phyloP scores from a whole-genome alignment of 1,284 basidiomycete species.

The Irpex sp. region DNA sequence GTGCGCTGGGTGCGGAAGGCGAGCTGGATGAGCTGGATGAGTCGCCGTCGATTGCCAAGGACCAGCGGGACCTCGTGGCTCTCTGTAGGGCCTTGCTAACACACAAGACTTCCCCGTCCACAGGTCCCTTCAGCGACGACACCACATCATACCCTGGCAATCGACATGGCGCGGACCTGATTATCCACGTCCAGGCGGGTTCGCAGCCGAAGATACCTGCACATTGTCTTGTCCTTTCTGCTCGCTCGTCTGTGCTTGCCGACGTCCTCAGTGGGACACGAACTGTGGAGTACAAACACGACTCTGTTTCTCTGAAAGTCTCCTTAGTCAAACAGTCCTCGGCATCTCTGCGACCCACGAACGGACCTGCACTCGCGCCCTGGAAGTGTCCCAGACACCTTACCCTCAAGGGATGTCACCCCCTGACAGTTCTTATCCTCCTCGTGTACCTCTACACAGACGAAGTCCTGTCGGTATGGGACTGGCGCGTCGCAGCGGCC shows the following conservation, averaged over 20 bases:
- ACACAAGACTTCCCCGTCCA: background rate
- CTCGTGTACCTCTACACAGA: constrained; percentile 86
- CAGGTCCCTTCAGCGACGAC: constrained; percentile 24
- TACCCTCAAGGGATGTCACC: constrained; percentile 45
- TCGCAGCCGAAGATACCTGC: constrained; percentile 42
- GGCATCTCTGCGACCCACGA: background rate
- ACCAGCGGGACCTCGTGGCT: background rate
- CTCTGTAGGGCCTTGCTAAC: background rate
- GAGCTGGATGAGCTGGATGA: constrained; percentile 5
- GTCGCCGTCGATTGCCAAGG: background rate
- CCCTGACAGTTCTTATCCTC: constrained; percentile 71
- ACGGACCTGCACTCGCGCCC: background rate
- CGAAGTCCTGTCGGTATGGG: constrained; percentile 80
- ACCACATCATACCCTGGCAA: constrained; percentile 22
- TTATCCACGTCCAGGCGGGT: constrained; percentile 37
- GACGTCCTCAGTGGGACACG: constrained; percentile 34
- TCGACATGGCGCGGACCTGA: constrained; percentile 58
- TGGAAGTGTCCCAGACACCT: constrained; percentile 24
- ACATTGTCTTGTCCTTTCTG: constrained; percentile 62
- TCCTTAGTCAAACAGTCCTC: constrained; percentile 21
- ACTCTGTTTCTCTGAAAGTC: background rate
- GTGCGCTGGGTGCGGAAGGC: background rate
- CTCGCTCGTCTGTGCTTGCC: constrained; percentile 49
- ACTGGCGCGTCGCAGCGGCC: constrained; percentile 57
- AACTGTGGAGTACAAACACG: constrained; percentile 4